Conservation (phyloP, 1,139 yeast genomes). For the Blastobotrys buckinghamii region DNA sequence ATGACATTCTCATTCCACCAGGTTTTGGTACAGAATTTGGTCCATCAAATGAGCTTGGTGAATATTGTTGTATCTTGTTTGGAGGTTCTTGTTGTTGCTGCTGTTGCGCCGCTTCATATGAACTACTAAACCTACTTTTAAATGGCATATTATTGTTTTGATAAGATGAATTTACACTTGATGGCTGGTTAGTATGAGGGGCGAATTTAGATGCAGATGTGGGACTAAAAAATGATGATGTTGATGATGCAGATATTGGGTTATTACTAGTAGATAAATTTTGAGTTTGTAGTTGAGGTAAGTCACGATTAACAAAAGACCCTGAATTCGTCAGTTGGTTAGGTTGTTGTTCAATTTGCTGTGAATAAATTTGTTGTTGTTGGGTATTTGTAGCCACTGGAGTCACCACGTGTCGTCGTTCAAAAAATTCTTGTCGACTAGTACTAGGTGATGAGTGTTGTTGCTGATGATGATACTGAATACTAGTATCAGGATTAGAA, state of each 20-base stretch:
- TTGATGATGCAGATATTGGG: conserved; percentile 6
- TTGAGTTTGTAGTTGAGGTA: neutral
- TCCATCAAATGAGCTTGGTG: neutral
- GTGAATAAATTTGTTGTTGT: neutral
- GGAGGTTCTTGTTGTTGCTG: neutral
- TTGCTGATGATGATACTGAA: neutral
- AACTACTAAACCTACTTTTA: neutral
- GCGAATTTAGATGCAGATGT: conserved; percentile 26
- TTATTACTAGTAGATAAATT: too few relatives aligned
- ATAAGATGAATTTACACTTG: conserved; percentile 30
- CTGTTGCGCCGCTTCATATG: neutral
- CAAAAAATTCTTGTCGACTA: too few relatives aligned
- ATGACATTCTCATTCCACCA: conserved; percentile 10
- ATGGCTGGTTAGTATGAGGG: conserved; percentile 29
- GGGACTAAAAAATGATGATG: conserved; percentile 26
- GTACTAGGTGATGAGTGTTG: neutral
- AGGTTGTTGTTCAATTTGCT: too few relatives aligned
- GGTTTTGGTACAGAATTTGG: conserved; percentile 1
- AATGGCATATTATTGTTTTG: conserved; percentile 18
- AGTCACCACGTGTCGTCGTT: neutral
- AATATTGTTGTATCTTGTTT: neutral
- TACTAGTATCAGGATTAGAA: neutral
- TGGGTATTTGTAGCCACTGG: neutral
- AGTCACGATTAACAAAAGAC: neutral
- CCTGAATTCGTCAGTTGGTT: neutral